These are phyloP conservation scores for Trichoderma reesei DNA, from an alignment of 495 filamentous ascomycete genomes.

Conservation along the genomic window DNA sequence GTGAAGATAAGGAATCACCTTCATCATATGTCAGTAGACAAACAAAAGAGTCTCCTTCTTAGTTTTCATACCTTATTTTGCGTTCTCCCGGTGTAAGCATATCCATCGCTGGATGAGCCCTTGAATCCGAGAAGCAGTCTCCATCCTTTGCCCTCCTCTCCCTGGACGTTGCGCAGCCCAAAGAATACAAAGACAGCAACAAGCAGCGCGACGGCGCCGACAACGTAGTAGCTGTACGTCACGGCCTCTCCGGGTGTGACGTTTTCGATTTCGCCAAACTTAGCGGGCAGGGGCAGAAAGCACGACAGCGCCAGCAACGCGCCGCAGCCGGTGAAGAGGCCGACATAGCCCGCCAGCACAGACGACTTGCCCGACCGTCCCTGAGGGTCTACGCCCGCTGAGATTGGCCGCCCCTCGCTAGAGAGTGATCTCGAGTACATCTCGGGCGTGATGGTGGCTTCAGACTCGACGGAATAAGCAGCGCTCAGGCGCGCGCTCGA, in stretches of 20 bases:
- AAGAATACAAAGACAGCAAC: slow-evolving; percentile 68
- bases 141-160: slow-evolving; percentile 69
- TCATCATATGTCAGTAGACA: slow-evolving; percentile 5
- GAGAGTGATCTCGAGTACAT: slow-evolving; percentile 27
- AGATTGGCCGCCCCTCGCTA: slow-evolving; percentile 12
- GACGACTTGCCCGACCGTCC: slow-evolving; percentile 31
- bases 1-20: slow-evolving; percentile 34
- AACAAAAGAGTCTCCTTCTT: background rate
- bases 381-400: slow-evolving; percentile 13
- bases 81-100: background rate
- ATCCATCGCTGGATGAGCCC: background rate
- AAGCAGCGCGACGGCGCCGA: slow-evolving; percentile 58
- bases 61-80: slow-evolving; percentile 2
- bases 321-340: slow-evolving; percentile 84
- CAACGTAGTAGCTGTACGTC: slow-evolving; percentile 72
- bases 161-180: slow-evolving; percentile 66
- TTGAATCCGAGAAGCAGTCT: slow-evolving; percentile 37
- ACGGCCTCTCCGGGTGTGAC: slow-evolving; percentile 60
- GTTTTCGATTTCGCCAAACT: slow-evolving; percentile 56
- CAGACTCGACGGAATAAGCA: slow-evolving; percentile 48
- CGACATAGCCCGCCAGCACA: slow-evolving; percentile 78
- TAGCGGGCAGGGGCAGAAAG: slow-evolving; percentile 80
- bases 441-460: slow-evolving; percentile 53
- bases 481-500: slow-evolving; percentile 22
- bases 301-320: slow-evolving; percentile 70